Conservation (phyloP, 2,329 filamentous ascomycete genomes). For the Annulohypoxylon truncatum region DNA sequence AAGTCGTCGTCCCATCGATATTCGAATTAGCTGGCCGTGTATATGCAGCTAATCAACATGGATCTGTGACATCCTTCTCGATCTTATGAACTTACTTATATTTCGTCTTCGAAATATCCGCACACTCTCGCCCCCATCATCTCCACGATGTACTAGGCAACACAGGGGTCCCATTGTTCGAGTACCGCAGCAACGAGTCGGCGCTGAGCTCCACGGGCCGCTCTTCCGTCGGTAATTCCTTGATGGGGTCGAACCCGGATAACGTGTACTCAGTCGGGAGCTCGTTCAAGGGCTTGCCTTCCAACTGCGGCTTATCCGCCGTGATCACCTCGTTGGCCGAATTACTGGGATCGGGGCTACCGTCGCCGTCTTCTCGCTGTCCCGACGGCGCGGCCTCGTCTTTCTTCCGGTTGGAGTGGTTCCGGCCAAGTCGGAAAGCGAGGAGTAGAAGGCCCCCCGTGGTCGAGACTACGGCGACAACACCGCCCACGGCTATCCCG, state of each 20-base stretch:
- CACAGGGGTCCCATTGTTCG: conserved; percentile 6
- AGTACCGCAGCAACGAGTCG: conserved; percentile 3
- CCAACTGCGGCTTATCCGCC: conserved; percentile 20
- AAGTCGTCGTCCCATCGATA: background rate
- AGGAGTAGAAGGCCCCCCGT: conserved; percentile 23
- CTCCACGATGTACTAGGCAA: background rate
- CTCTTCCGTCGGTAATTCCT: conserved; percentile 33
- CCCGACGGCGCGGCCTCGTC: background rate
- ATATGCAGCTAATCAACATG: background rate
- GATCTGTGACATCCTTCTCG: background rate
- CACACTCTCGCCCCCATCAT: background rate
- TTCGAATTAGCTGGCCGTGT: background rate
- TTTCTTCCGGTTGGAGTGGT: conserved; percentile 15
- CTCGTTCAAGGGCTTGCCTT: conserved; percentile 30
- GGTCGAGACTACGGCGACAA: conserved; percentile 12
- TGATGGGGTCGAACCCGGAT: conserved; percentile 18
- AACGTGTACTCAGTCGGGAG: conserved; percentile 26
- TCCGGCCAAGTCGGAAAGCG: conserved; percentile 32
- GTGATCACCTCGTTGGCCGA: background rate
- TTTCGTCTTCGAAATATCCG: background rate
- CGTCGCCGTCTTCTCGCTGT: background rate
- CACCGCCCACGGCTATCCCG: conserved; percentile 33
- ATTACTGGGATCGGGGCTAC: background rate
- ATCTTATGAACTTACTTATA: background rate
- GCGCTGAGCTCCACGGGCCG: conserved; percentile 32